Evolutionary conservation across 2,329 filamentous ascomycete genomes (phyloP).

Genomic region (Paraphoma chrysanthemicola): DNA sequence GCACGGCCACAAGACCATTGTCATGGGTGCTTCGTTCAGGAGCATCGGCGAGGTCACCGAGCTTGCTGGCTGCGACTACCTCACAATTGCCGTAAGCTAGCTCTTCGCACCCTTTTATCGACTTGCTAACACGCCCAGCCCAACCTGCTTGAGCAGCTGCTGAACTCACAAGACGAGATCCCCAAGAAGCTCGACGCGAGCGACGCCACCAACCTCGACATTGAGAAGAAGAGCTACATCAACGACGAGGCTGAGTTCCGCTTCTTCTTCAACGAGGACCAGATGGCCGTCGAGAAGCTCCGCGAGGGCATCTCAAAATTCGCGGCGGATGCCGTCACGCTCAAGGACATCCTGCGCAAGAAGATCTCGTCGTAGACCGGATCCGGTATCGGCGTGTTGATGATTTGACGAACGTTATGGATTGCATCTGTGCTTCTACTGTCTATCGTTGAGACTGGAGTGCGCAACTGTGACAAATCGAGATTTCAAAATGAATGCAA

Average conservation of each 20-base stretch:
- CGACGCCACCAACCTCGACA: slow-evolving; percentile 70
- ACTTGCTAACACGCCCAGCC: slow-evolving; percentile 62
- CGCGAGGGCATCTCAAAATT: slow-evolving; percentile 99
- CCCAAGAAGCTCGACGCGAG: slow-evolving; percentile 90
- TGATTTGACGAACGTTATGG: slow-evolving; percentile 30
- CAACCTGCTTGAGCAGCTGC: slow-evolving; percentile 90
- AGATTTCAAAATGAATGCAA: slow-evolving; percentile 16
- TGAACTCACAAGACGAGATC: slow-evolving; percentile 80
- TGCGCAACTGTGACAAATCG: slow-evolving; percentile 24
- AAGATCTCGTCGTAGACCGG: slow-evolving; percentile 68
- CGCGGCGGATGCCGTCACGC: slow-evolving; percentile 89
- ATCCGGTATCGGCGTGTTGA: slow-evolving; percentile 37
- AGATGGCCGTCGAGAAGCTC: slow-evolving; percentile 99
- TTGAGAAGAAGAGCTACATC: slow-evolving; percentile 91
- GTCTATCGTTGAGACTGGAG: slow-evolving; percentile 10
- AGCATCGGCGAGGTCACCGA: slow-evolving; percentile 97
- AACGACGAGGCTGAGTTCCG: slow-evolving; percentile 89
- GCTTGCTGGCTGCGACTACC: slow-evolving; percentile 97
- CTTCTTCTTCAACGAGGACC: slow-evolving; percentile 99
- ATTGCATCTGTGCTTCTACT: slow-evolving; percentile 18
- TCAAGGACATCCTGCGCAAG: slow-evolving; percentile 89
- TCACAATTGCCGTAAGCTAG: slow-evolving; percentile 86
- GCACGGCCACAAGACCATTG: slow-evolving; percentile 97
- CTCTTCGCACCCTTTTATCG: not conserved
- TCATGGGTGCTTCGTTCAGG: slow-evolving; percentile 99